A percentile compares a stretch with the other conserved stretches of the same genome.
Conservation (phyloP, 306 rosid species). For the Cicer chorassanicum region DNA sequence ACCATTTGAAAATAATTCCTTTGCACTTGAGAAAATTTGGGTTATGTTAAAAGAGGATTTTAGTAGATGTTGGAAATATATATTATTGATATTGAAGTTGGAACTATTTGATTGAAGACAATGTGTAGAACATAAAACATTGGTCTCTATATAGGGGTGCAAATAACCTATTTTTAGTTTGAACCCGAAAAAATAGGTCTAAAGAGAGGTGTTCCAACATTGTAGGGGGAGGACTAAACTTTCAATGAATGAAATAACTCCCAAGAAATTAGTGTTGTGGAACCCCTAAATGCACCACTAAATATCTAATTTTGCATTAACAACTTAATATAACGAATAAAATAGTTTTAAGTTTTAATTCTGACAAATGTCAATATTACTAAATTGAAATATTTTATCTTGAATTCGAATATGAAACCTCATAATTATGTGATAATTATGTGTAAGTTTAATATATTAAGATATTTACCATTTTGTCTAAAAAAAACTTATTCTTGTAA, state of each 20-base stretch:
- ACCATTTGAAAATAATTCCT: constrained; percentile 27
- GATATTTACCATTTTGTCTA: too few relatives aligned
- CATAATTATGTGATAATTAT: fast-evolving
- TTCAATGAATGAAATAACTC: constrained; percentile 1
- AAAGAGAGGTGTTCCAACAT: not conserved
- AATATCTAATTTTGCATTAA: not conserved
- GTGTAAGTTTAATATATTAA: too few relatives aligned
- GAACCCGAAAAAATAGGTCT: not conserved
- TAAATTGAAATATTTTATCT: too few relatives aligned
- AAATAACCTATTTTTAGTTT: constrained; percentile 17
- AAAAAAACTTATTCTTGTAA: too few relatives aligned
- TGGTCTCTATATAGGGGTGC: not conserved
- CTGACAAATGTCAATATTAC: too few relatives aligned
- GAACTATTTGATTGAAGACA: constrained; percentile 23
- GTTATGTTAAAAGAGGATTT: constrained; percentile 7
- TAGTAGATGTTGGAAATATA: not conserved
- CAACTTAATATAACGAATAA: not conserved
- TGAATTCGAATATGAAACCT: too few relatives aligned
- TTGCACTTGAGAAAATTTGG: not conserved
- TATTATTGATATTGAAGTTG: constrained; percentile 23
- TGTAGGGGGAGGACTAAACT: not conserved
- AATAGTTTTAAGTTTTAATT: too few relatives aligned
- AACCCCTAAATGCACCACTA: not conserved
- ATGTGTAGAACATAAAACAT: not conserved
- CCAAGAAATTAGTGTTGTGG: not conserved